Evolutionary conservation across 192 early-diverging fungal genomes (phyloP).

Genomic region (Pilobolus umbonatus): DNA sequence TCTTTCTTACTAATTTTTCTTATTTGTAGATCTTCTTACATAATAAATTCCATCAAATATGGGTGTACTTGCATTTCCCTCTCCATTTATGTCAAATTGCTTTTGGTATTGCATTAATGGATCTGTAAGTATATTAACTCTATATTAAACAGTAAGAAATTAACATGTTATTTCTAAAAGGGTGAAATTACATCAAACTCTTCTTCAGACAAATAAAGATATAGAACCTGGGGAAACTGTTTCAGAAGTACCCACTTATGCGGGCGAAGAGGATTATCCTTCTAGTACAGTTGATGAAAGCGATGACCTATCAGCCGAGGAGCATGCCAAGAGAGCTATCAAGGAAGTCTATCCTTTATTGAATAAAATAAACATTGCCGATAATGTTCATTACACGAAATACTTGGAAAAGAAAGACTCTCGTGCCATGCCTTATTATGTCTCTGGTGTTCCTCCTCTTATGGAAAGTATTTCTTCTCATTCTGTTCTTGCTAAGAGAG

Average conservation of each 20-base stretch:
- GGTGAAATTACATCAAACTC: neutral
- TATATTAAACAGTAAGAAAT: neutral
- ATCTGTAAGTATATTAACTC: slow-evolving; percentile 21
- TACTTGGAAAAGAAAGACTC: neutral
- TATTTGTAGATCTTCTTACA: slow-evolving; percentile 25
- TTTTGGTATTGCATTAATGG: slow-evolving; percentile 36
- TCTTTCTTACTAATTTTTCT: neutral
- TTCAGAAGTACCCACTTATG: neutral
- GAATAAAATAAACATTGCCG: too few species aligned
- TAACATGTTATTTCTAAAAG: neutral
- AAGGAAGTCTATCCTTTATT: neutral
- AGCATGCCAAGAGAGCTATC: slow-evolving; percentile 5
- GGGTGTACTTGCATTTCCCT: slow-evolving; percentile 45
- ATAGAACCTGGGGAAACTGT: too few species aligned
- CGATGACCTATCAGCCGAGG: neutral
- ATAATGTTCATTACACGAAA: too few species aligned
- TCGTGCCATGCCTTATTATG: neutral
- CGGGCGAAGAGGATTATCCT: neutral
- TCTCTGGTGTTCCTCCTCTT: neutral
- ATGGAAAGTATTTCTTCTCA: too few species aligned
- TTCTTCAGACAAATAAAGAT: too few species aligned
- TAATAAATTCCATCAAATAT: slow-evolving; percentile 32
- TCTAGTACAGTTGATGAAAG: neutral
- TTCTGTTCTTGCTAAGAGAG: neutral
- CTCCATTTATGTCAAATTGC: slow-evolving; percentile 41